Conservation (phyloP, 2,329 filamentous ascomycete species). For the Scytalidium lignicola region DNA sequence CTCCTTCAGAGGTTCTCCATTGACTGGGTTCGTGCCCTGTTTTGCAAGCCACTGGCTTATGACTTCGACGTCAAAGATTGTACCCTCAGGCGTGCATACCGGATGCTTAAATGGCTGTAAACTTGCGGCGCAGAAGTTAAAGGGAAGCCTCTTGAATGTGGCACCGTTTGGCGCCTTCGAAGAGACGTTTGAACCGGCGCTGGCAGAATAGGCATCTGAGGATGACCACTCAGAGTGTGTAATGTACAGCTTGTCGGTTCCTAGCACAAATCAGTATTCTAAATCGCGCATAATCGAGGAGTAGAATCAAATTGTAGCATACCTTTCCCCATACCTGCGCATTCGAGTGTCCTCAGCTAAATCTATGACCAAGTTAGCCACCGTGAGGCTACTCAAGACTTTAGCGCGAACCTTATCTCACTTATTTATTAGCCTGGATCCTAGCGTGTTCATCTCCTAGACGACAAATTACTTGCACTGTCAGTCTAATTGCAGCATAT, state of each 20-base stretch:
- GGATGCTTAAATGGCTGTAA: constrained; percentile 93
- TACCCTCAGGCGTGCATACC: constrained; percentile 82
- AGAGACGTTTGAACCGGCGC: constrained; percentile 65
- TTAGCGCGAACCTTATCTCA: neutral
- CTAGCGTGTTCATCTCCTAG: no score
- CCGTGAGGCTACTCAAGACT: neutral
- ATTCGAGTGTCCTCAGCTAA: neutral
- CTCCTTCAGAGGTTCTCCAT: constrained; percentile 71
- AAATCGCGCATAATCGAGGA: constrained; percentile 1
- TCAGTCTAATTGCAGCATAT: no score
- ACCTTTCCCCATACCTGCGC: constrained; percentile 23
- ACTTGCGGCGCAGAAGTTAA: constrained; percentile 96
- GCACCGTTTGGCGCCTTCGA: constrained; percentile 50
- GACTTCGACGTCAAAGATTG: constrained; percentile 91
- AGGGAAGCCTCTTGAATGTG: constrained; percentile 83
- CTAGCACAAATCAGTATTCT: constrained; percentile 19
- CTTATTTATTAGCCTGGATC: no score
- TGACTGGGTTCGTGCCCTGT: constrained; percentile 86
- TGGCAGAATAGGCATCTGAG: constrained; percentile 80
- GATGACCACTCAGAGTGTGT: constrained; percentile 98
- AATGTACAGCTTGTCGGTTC: constrained; percentile 64
- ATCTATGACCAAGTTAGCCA: neutral
- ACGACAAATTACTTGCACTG: no score
- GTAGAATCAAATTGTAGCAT: constrained; percentile 3
- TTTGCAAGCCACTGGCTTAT: constrained; percentile 93